Evolutionary conservation across 331 rosid species (phyloP).

Genomic region (Acacia pycnantha): DNA sequence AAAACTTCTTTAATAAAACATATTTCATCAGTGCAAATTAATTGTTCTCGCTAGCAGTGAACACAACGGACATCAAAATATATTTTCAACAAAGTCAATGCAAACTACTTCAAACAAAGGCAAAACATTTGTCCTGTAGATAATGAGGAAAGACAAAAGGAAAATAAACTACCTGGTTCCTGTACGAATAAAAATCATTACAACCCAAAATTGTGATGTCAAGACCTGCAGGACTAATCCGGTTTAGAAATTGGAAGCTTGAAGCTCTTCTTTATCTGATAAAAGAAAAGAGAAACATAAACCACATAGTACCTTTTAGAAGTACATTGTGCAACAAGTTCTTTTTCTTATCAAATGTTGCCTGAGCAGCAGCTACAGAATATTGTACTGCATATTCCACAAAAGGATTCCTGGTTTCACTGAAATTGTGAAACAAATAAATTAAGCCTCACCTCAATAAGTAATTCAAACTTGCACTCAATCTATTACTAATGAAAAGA

Average conservation of each 20-base stretch:
- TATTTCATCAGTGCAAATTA: not conserved
- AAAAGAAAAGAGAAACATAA: constrained; percentile 15
- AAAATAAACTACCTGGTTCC: constrained; percentile 60
- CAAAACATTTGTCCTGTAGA: not conserved
- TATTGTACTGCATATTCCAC: constrained; percentile 90
- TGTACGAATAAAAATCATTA: constrained; percentile 88
- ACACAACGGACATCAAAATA: not conserved
- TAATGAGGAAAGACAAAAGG: not conserved
- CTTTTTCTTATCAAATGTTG: constrained; percentile 61
- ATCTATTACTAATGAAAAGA: not conserved
- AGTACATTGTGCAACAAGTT: constrained; percentile 63
- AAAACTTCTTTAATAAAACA: not conserved
- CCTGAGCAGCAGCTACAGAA: constrained; percentile 82
- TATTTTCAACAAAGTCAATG: not conserved
- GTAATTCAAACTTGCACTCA: not conserved
- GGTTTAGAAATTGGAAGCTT: constrained; percentile 30
- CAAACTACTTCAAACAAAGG: not conserved
- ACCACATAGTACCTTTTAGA: constrained; percentile 50
- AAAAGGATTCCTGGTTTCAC: constrained; percentile 82
- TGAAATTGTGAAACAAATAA: constrained; percentile 45
- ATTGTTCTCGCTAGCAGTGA: not conserved
- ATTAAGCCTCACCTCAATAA: not conserved
- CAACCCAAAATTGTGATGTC: constrained; percentile 88
- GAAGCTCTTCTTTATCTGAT: not conserved
- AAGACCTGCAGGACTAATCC: constrained; percentile 65